phyloP scores from a whole-genome alignment of 2,329 filamentous ascomycete genomes.

The Aureobasidium sp. region DNA sequence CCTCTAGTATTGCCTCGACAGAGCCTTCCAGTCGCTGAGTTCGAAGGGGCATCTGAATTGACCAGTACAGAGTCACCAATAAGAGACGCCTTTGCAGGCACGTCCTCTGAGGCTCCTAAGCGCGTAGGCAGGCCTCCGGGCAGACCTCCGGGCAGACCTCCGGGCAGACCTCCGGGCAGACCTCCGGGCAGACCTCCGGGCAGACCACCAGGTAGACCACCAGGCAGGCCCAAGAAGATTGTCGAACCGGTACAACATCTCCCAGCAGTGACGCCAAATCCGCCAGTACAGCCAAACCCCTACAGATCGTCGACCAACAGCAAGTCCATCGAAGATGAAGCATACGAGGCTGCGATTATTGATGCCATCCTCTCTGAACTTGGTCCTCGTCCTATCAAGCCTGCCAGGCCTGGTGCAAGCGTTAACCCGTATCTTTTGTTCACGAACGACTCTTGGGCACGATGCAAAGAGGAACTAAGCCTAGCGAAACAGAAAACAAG shows the following conservation, averaged over 20 bases:
- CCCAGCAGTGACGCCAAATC: slow-evolving; percentile 11
- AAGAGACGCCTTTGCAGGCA: neutral
- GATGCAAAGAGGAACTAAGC: slow-evolving; percentile 58
- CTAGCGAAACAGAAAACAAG: slow-evolving; percentile 58
- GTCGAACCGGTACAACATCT: slow-evolving; percentile 8
- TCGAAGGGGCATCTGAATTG: slow-evolving; percentile 19
- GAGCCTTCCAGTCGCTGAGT: slow-evolving; percentile 34
- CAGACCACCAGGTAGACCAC: slow-evolving; percentile 1
- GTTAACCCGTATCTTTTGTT: slow-evolving; percentile 86
- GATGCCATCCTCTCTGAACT: slow-evolving; percentile 53
- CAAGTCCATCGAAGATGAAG: slow-evolving; percentile 31
- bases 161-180: slow-evolving; percentile 5
- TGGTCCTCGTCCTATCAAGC: slow-evolving; percentile 67
- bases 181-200: neutral
- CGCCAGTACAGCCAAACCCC: slow-evolving; percentile 9
- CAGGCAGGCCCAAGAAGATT: slow-evolving; percentile 15
- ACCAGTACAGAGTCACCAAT: neutral
- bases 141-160: slow-evolving; percentile 1
- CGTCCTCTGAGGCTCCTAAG: neutral
- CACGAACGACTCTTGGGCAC: slow-evolving; percentile 65
- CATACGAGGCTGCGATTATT: slow-evolving; percentile 52
- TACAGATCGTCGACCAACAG: slow-evolving; percentile 17
- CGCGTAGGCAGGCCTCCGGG: neutral
- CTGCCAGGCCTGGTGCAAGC: slow-evolving; percentile 55
- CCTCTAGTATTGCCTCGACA: slow-evolving; percentile 65